Evolutionary conservation across 441 rosid genomes (phyloP).

Genomic region (Brassica hybrid): DNA sequence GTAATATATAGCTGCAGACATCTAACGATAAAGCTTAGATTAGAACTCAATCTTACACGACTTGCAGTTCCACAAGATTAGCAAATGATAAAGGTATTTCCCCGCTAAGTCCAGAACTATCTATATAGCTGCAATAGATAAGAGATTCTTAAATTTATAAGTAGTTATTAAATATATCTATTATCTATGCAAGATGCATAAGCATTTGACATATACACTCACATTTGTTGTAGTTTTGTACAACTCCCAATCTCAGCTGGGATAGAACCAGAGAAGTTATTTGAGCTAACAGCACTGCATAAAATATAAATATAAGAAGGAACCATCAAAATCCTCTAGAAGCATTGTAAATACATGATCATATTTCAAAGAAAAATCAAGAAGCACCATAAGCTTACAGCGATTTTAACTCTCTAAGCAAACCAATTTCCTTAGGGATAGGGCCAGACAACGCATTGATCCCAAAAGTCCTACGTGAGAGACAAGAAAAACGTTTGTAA

Average conservation of each 20-base stretch:
- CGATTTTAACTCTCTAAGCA: conserved; percentile 48
- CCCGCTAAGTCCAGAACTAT: conserved; percentile 53
- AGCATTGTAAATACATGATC: not conserved
- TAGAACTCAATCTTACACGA: conserved; percentile 37
- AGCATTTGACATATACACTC: conserved; percentile 36
- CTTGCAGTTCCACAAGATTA: conserved; percentile 42
- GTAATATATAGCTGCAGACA: not conserved
- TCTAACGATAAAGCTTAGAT: not conserved
- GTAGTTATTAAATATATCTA: not conserved
- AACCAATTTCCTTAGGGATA: conserved; percentile 59
- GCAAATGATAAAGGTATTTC: conserved; percentile 54
- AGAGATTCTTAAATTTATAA: not conserved
- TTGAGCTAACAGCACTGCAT: conserved; percentile 53
- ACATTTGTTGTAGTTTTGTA: conserved; percentile 52
- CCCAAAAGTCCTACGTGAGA: conserved; percentile 26
- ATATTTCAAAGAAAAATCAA: not conserved
- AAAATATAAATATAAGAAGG: not conserved
- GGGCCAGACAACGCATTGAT: conserved; percentile 46
- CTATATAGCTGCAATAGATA: conserved; percentile 43
- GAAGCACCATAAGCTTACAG: conserved; percentile 51
- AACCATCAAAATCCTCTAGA: conserved; percentile 6
- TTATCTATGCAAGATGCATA: not conserved
- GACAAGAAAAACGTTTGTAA: not conserved
- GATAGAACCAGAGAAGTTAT: conserved; percentile 65
- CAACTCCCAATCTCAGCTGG: conserved; percentile 66